A percentile compares a stretch with the other conserved stretches of the same genome.
Conservation (phyloP, 73 alveolate species). For the Effrenium voratum region DNA sequence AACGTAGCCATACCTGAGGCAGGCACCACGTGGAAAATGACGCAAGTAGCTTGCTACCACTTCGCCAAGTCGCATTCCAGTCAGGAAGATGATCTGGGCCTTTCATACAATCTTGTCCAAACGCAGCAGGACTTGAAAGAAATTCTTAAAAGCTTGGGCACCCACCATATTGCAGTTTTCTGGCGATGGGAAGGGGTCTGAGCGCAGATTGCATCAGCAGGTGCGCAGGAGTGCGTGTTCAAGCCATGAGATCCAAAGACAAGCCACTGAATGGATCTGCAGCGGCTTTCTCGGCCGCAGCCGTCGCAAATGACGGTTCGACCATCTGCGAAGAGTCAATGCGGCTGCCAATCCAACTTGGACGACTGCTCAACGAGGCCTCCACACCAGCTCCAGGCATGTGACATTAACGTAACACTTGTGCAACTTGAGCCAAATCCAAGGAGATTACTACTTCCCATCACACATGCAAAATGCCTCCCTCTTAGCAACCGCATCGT, state of each 20-base stretch:
- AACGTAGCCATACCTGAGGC: conserved; percentile 70
- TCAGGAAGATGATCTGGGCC: conserved; percentile 77
- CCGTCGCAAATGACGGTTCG: conserved; percentile 90
- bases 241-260: not conserved
- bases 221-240: too few species aligned
- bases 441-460: too few species aligned
- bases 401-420: too few species aligned
- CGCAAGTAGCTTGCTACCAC: not conserved
- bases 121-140: not conserved
- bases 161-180: conserved; percentile 64
- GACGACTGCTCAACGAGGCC: too few species aligned
- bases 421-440: too few species aligned
- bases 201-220: not conserved
- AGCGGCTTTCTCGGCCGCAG: conserved; percentile 71
- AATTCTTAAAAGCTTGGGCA: not conserved
- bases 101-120: not conserved
- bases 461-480: too few species aligned
- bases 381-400: too few species aligned
- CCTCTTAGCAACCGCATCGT: too few species aligned
- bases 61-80: conserved; percentile 58
- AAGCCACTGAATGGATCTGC: conserved; percentile 18
- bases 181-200: conserved; percentile 75
- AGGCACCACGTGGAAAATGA: not conserved
- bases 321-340: too few species aligned
- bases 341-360: too few species aligned